Evolutionary conservation across 2,329 filamentous ascomycete genomes (phyloP).

Genomic region (Scedosporium minutisporum): DNA sequence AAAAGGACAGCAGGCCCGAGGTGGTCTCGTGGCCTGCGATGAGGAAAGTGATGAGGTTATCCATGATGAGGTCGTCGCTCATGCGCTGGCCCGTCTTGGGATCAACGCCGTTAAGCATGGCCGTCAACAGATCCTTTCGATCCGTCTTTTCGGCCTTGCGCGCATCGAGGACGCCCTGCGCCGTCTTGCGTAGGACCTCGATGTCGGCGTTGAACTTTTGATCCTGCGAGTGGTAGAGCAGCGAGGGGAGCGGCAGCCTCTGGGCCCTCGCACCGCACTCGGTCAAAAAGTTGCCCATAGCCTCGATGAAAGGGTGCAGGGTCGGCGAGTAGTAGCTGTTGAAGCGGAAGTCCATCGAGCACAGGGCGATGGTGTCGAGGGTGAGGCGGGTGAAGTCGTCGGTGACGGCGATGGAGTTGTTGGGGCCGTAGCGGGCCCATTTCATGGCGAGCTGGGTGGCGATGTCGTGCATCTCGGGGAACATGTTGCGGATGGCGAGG

Average conservation of each 20-base stretch:
- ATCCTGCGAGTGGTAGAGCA: conserved; percentile 38
- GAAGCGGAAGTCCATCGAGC: conserved; percentile 63
- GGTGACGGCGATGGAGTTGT: conserved; percentile 45
- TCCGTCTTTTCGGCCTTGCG: conserved; percentile 44
- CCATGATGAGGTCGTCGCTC: conserved; percentile 50
- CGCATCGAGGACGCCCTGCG: conserved; percentile 49
- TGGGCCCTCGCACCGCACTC: conserved; percentile 43
- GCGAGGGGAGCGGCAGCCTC: conserved; percentile 31
- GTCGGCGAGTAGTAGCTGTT: conserved; percentile 63
- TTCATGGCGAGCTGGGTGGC: conserved; percentile 57
- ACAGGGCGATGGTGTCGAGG: conserved; percentile 62
- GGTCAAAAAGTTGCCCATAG: conserved; percentile 55
- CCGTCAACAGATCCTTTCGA: conserved; percentile 58
- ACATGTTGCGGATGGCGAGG: conserved; percentile 58
- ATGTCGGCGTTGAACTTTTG: conserved; percentile 46
- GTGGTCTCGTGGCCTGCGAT: conserved; percentile 67
- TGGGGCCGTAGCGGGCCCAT: conserved; percentile 54
- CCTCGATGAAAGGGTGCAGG: conserved; percentile 59
- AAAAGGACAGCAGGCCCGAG: conserved; percentile 31
- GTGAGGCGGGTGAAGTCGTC: conserved; percentile 66
- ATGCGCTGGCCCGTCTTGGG: conserved; percentile 57
- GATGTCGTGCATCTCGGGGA: conserved; percentile 59
- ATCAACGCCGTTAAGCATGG: conserved; percentile 61
- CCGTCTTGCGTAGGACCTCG: conserved; percentile 41
- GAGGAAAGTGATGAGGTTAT: conserved; percentile 66